Base-by-base conservation (phyloP, 345 rosid genomes). In the Salix dunnii region DNA sequence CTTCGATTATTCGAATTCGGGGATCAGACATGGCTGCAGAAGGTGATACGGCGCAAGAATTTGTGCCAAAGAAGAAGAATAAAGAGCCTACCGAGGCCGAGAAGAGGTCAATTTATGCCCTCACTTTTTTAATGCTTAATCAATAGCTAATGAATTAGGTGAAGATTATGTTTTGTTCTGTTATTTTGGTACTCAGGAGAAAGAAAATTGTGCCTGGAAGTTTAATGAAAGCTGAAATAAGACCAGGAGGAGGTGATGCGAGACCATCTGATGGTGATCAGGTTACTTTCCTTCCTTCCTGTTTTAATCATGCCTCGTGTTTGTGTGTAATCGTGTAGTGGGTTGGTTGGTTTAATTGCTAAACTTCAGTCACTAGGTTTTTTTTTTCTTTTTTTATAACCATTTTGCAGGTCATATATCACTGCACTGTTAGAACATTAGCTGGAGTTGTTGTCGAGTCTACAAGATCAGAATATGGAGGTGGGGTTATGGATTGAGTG, bases 241-340 rank as follows among this genome's bases (percentile, higher is more conserved):
- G 97, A 75, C 92, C 98, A 48, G 97, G 96, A 23, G 97, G 95
- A 18, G 98, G 94, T 58, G 97, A 93, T 71, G 86, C 89, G 30
- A 86, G 78, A 55, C 99, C 99, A 0, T 78, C 88, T 0, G 96
- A 96, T 65, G 98, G 96, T 84, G 98, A 96, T 87, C 99, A 96
- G 97, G 99, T 96, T 74, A 23, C 1, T 64, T 0, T 55, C 18
- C 28, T 17, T n/a, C 60, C 20, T 73, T 27, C 43, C 31, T 1
- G 25, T 10, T 61, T 62, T 62, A 62, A 62, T 28, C 16, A 5
- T 62, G 27, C 12, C 27, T 62, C 27, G 30, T 9, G 27, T 12
- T 62, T 62, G 27, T 27, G 66, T n/a, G 30, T 12, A 62, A 14
- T 46, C 18, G 51, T 16, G 51, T 46, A 46, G 51, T 3, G 51